These are phyloP conservation scores for Cadophora gregata DNA, from an alignment of 2,329 filamentous ascomycete species.

Conservation along the genomic window DNA sequence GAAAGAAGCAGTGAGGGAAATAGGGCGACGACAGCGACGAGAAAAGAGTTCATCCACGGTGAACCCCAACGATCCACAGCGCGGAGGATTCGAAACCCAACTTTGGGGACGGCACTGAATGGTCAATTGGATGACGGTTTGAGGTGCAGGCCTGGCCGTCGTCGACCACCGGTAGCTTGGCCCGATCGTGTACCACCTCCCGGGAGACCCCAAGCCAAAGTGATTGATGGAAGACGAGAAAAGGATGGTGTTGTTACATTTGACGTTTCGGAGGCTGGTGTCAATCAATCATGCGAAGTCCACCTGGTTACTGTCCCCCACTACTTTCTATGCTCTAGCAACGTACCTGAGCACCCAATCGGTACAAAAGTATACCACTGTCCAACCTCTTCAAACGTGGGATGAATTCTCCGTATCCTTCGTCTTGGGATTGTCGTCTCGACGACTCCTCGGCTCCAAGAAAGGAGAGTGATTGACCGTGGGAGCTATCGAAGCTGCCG, in stretches of 20 bases:
- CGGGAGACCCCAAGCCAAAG: slow-evolving; percentile 11
- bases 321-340: neutral
- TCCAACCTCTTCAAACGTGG: slow-evolving; percentile 24
- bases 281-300: slow-evolving; percentile 39
- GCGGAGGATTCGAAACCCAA: slow-evolving; percentile 29
- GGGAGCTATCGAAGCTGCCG: slow-evolving; percentile 30
- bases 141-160: slow-evolving; percentile 18
- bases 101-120: slow-evolving; percentile 22
- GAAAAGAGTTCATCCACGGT: slow-evolving; percentile 8
- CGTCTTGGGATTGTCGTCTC: slow-evolving; percentile 20
- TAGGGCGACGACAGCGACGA: slow-evolving; percentile 7
- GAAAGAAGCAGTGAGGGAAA: slow-evolving; percentile 11
- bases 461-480: neutral
- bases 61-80: slow-evolving; percentile 15
- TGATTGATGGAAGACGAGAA: slow-evolving; percentile 13
- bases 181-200: slow-evolving; percentile 15
- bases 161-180: slow-evolving; percentile 14
- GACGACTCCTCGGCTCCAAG: slow-evolving; percentile 1
- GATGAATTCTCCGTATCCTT: slow-evolving; percentile 16
- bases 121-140: slow-evolving; percentile 21
- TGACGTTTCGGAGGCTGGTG: slow-evolving; percentile 42
- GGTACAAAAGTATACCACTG: slow-evolving; percentile 16
- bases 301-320: slow-evolving; percentile 20
- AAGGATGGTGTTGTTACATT: slow-evolving; percentile 41
- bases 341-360: slow-evolving; percentile 10